Conservation (phyloP, 495 filamentous ascomycete genomes). For the Talaromyces wortmannii region DNA sequence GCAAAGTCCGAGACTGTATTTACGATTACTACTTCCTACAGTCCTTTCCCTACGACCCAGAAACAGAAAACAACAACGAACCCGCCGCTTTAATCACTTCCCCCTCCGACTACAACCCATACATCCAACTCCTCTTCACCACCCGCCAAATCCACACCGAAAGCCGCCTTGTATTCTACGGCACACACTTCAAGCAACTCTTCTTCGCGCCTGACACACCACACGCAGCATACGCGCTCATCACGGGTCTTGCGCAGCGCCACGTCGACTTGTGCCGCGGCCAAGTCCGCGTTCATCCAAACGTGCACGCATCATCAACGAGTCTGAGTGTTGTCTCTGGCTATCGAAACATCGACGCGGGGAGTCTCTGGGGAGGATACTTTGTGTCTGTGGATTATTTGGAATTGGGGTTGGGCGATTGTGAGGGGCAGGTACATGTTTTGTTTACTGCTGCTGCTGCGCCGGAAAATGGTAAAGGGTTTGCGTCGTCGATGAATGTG, state of each 20-base stretch:
- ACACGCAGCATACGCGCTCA: neutral
- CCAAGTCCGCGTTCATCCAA: neutral
- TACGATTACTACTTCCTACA: neutral
- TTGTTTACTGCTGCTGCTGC: too few relatives aligned
- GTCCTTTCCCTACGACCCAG: neutral
- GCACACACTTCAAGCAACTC: neutral
- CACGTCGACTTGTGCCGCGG: neutral
- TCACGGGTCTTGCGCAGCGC: neutral
- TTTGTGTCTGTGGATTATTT: too few relatives aligned
- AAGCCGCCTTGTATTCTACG: neutral
- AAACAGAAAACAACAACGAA: neutral
- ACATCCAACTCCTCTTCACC: neutral
- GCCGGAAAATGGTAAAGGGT: too few relatives aligned
- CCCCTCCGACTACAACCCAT: neutral
- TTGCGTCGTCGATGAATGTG: too few relatives aligned
- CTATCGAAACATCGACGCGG: neutral
- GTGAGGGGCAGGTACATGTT: too few relatives aligned
- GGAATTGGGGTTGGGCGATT: too few relatives aligned
- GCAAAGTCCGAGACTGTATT: neutral
- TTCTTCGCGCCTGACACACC: neutral
- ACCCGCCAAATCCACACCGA: neutral
- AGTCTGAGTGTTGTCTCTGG: neutral
- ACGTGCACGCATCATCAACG: neutral
- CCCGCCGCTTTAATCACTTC: neutral
- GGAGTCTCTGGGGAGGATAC: too few relatives aligned